A percentile compares a stretch with the other conserved stretches of the same genome.
These are phyloP conservation scores for Heritiera littoralis DNA, from an alignment of 345 rosid species.

Conservation along the genomic window DNA sequence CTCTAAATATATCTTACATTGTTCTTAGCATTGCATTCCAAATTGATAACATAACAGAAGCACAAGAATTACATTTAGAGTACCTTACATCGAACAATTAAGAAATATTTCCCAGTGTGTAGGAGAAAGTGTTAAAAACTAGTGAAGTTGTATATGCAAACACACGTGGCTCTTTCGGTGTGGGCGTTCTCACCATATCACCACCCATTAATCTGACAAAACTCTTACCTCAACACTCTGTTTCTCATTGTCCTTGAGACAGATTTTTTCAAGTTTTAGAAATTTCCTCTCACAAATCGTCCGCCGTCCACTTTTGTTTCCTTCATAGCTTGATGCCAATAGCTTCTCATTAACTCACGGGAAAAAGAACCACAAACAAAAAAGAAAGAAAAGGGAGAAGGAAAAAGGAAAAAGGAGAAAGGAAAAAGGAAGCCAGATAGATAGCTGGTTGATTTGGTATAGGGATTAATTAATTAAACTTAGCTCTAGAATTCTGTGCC, in stretches of 20 bases:
- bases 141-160: no score
- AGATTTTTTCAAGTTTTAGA: not conserved
- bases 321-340: not conserved
- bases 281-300: conserved; percentile 12
- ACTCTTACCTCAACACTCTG: not conserved
- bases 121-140: no score
- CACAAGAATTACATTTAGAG: no score
- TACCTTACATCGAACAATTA: no score
- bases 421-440: not conserved
- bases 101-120: no score
- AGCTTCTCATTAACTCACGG: not conserved
- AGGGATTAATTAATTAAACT: not conserved
- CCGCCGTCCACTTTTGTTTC: not conserved
- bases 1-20: no score
- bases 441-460: not conserved
- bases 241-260: not conserved
- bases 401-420: not conserved
- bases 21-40: no score
- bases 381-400: not conserved
- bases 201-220: conserved; percentile 1
- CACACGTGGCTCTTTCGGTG: not conserved
- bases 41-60: no score
- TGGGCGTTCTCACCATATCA: not conserved
- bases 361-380: not conserved
- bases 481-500: not conserved